Base-by-base conservation (phyloP, 2,329 filamentous ascomycete genomes). In the Gnomoniopsis smithogilvyi region DNA sequence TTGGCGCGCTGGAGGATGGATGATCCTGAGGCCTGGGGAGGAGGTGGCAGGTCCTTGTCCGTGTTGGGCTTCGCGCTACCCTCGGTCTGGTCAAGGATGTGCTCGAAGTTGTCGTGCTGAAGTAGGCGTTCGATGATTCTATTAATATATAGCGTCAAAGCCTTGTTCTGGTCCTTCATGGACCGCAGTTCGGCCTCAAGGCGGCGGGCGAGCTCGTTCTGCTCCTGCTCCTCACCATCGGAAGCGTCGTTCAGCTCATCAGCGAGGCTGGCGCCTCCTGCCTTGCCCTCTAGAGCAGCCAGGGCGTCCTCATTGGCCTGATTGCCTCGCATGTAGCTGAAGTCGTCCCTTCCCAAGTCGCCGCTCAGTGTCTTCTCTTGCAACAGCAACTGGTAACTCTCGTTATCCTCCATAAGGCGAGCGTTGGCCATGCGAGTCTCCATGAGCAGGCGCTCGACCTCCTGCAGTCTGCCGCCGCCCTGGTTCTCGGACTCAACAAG, bases 81-180 rank as follows among this genome's bases (percentile, higher is more conserved):
- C 54, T 85, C 84, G 10, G 89, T 90, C 72, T 91, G 90, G 71
- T 96, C 92, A 45, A 97, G 81, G 62, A 98, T 96, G 63, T 91
- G 87, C 76, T 99, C 94, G 66, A 96, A 98, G 66, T 96, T 93
- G 69, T 96, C 90, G 74, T 97, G 91, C 70, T 96, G 90, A 63
- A 99, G 83, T 48, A 99, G 85, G 58, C 95, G 90, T 73, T 95
- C 95, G 72, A 99, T 96, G 73, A 99, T 98, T 78, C 95, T 96
- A 83, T 98, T 96, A 79, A 99, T 97, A 78, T 99, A 99, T 64
- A 98, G 80, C 24, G 92, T 96, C 67, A 99, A 80, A 33, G 95
- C 95, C 79, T 98, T 98, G 80, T 99, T 98, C 78, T 96, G 89
- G 72, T 96, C 94, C 76, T 91, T 94, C 67, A 91, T 79, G 10